Evolutionary conservation across 306 rosid species (phyloP), one percentile per base, ranked within the genome.

Genomic region (Mimosa bimucronata): DNA sequence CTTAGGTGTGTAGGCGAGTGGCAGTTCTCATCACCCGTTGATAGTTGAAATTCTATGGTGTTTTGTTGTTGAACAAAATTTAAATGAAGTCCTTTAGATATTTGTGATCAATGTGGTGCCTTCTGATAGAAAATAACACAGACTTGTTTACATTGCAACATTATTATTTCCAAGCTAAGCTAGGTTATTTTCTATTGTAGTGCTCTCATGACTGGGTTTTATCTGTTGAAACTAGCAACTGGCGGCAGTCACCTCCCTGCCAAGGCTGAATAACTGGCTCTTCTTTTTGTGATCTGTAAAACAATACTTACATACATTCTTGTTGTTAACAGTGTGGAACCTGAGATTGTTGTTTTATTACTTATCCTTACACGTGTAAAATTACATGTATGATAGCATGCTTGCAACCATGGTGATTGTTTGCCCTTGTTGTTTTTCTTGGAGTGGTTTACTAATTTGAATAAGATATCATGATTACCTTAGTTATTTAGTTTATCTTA

Each of bases 211-310:
- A 85, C 87, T 9, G 80, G 67, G 38, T 90, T 90, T 78, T 90
- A 87, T 83, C 74, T 87, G 79, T 87, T 44, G 88, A 90, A 90
- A 86, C 71, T 88, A 34, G 91, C 84, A 66, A 83, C 84, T 3
- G 94, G 94, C 7, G 94, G 92, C 74, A 90, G 88, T 86, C 89
- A 87, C 57, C 66, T 90, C 67, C 87, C 88, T 14, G 82, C 77
- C 58, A 88, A 90, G 84, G 86, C 80, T 4, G 77, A 88, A 42
- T 70, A 34, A 46, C 45, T n/a, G 37, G 25, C 60, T 25, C 44
- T 29, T 23, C n/a, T 31, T 25, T 52, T 62, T 25, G 57, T 5
- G 16, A 70, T 16, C 50, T 40, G 30, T 18, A 18, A 8, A 30
- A 71, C 28, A 16, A 28, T 29, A 48, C 2, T 71, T 48, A 23